A percentile compares a stretch with the other conserved stretches of the same genome.
phyloP scores from a whole-genome alignment of 202 grass and related monocot genomes.

The Schoenoplectus triqueter region DNA sequence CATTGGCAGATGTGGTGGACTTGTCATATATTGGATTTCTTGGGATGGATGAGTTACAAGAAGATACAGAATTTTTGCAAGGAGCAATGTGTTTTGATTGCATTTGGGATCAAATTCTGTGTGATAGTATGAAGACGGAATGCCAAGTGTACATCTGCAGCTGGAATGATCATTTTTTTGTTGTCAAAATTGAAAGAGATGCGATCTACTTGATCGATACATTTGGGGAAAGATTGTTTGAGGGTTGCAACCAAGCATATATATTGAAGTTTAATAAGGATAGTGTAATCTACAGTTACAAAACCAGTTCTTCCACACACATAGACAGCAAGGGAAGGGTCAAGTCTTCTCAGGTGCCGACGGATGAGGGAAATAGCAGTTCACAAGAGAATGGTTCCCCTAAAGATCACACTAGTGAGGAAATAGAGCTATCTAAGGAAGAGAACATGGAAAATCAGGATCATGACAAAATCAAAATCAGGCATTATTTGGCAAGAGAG shows the following conservation, averaged over 20 bases:
- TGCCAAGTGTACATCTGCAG: constrained; percentile 62
- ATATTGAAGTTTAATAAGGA: constrained; percentile 68
- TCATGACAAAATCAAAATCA: constrained; percentile 14
- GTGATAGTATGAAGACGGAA: constrained; percentile 40
- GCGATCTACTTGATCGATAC: constrained; percentile 90
- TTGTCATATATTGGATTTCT: constrained; percentile 85
- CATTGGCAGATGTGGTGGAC: constrained; percentile 47
- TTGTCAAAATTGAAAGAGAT: constrained; percentile 74
- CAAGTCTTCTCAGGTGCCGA: not conserved
- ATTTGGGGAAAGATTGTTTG: constrained; percentile 81
- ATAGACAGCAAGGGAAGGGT: not conserved
- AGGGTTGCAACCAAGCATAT: constrained; percentile 89
- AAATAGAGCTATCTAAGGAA: not conserved
- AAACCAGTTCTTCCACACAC: not conserved
- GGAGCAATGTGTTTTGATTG: constrained; percentile 70
- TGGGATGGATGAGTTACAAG: constrained; percentile 44
- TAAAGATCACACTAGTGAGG: not conserved
- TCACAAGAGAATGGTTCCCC: not conserved
- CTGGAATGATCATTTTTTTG: constrained; percentile 98
- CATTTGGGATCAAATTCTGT: constrained; percentile 72
- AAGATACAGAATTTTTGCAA: constrained; percentile 54
- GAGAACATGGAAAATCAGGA: constrained; percentile 1
- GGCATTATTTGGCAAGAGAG: not conserved
- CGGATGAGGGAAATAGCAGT: not conserved
- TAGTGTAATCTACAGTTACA: constrained; percentile 45